These are phyloP conservation scores for Pichia sp. DNA, from an alignment of 1,139 yeast genomes.

Conservation along the genomic window DNA sequence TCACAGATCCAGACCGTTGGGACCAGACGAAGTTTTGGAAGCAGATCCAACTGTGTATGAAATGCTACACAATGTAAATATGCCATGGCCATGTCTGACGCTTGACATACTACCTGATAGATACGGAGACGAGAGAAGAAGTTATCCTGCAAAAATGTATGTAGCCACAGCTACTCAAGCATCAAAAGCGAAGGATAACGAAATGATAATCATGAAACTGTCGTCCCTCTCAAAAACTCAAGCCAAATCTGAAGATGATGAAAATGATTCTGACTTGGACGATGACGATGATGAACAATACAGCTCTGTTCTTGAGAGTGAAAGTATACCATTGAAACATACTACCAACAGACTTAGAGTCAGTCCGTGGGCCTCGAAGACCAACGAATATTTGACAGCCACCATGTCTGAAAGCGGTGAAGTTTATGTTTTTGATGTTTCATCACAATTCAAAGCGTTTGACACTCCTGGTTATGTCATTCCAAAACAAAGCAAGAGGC, in stretches of 20 bases:
- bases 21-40: constrained; percentile 93
- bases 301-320: constrained; percentile 87
- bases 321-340: constrained; percentile 66
- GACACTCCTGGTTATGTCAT: constrained; percentile 82
- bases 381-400: constrained; percentile 77
- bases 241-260: constrained; percentile 72
- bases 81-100: constrained; percentile 97
- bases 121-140: constrained; percentile 83
- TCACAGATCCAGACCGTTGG: constrained; percentile 81
- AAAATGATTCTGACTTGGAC: constrained; percentile 52
- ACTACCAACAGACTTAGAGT: constrained; percentile 90
- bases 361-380: constrained; percentile 69
- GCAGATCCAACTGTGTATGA: constrained; percentile 96
- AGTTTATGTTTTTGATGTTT: constrained; percentile 75
- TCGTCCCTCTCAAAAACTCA: constrained; percentile 80
- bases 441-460: constrained; percentile 75
- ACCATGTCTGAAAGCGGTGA: constrained; percentile 90
- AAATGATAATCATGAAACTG: constrained; percentile 76
- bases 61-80: constrained; percentile 88
- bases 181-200: constrained; percentile 78
- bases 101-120: constrained; percentile 84
- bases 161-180: constrained; percentile 96
- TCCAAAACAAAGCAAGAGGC: constrained; percentile 73
- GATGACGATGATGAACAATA: constrained; percentile 56
- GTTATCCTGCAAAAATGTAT: constrained; percentile 83